A percentile compares a stretch with the other conserved stretches of the same genome.
These are phyloP conservation scores for Macrotyloma uniflorum DNA, from an alignment of 306 rosid species.

Conservation along the genomic window DNA sequence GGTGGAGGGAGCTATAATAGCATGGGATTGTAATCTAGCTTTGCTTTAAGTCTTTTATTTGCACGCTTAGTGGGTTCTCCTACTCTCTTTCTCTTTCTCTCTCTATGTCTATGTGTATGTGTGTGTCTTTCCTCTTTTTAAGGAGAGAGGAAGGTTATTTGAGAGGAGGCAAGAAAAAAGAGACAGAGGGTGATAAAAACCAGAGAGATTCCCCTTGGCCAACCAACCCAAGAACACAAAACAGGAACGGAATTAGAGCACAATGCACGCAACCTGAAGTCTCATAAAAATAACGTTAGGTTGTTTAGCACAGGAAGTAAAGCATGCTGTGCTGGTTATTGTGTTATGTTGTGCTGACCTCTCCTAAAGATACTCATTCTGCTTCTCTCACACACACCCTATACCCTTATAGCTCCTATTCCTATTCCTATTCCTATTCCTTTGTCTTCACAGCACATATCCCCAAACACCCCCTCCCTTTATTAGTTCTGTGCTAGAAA, in stretches of 20 bases:
- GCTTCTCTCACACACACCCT: conserved; percentile 23
- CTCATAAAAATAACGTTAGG: conserved; percentile 46
- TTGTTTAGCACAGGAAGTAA: conserved; percentile 73
- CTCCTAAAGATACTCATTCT: conserved; percentile 44
- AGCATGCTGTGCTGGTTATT: conserved; percentile 43
- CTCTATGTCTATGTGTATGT: background rate
- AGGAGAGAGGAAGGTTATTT: background rate
- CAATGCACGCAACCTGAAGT: conserved; percentile 70
- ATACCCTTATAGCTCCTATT: conserved; percentile 21
- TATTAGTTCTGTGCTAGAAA: conserved; percentile 22
- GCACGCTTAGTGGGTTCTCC: conserved; percentile 68
- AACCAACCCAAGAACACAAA: conserved; percentile 43
- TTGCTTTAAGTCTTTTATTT: conserved; percentile 53
- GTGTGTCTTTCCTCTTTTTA: conserved; percentile 7
- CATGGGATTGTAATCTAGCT: conserved; percentile 50
- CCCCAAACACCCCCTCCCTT: conserved; percentile 40
- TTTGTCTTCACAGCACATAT: conserved; percentile 29
- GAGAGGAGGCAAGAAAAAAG: conserved; percentile 17
- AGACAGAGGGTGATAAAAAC: conserved; percentile 10
- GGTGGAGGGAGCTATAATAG: conserved; percentile 53
- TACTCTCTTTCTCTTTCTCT: conserved; percentile 1
- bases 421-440: conserved; percentile 4
- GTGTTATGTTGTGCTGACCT: conserved; percentile 17
- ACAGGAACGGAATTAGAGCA: conserved; percentile 60
- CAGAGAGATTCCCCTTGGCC: conserved; percentile 56